Conservation (phyloP, 768 basidiomycete genomes). For the Tulasnella sp. region DNA sequence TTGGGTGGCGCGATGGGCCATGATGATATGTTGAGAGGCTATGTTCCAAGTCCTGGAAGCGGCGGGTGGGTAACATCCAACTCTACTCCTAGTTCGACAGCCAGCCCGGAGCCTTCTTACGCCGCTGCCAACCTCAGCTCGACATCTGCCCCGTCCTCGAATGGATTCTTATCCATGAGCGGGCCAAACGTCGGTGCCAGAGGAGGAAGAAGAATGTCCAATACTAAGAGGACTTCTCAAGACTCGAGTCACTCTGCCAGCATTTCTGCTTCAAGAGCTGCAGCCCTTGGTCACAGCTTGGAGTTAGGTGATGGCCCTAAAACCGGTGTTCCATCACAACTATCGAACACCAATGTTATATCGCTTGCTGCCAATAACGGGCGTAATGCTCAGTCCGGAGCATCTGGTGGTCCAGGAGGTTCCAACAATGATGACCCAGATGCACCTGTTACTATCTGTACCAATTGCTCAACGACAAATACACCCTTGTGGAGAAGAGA, state of each 20-base stretch:
- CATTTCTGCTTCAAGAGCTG: constrained; percentile 5
- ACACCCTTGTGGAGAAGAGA: constrained; percentile 89
- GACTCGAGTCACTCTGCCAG: constrained; percentile 28
- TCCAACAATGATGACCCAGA: constrained; percentile 47
- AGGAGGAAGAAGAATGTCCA: constrained; percentile 45
- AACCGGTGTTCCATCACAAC: constrained; percentile 26
- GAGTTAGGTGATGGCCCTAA: background rate
- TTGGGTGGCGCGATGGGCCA: constrained; percentile 30
- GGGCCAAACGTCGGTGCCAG: constrained; percentile 43
- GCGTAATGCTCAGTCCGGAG: too few relatives aligned
- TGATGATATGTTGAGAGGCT: constrained; percentile 34
- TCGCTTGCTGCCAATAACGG: too few relatives aligned
- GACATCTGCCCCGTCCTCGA: constrained; percentile 5
- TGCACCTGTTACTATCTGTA: constrained; percentile 67
- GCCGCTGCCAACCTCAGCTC: too few relatives aligned
- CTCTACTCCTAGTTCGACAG: constrained; percentile 39
- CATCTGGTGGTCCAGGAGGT: too few relatives aligned
- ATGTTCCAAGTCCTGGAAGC: constrained; percentile 68
- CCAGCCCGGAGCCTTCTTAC: constrained; percentile 27
- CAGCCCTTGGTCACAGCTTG: background rate
- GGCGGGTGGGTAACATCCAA: constrained; percentile 65
- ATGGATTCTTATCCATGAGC: constrained; percentile 1
- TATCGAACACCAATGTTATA: too few relatives aligned
- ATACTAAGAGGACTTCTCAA: constrained; percentile 47
- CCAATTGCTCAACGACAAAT: constrained; percentile 91